These are phyloP conservation scores for Platanus orientalis DNA, from an alignment of 164 flowering plant species.

Conservation along the genomic window DNA sequence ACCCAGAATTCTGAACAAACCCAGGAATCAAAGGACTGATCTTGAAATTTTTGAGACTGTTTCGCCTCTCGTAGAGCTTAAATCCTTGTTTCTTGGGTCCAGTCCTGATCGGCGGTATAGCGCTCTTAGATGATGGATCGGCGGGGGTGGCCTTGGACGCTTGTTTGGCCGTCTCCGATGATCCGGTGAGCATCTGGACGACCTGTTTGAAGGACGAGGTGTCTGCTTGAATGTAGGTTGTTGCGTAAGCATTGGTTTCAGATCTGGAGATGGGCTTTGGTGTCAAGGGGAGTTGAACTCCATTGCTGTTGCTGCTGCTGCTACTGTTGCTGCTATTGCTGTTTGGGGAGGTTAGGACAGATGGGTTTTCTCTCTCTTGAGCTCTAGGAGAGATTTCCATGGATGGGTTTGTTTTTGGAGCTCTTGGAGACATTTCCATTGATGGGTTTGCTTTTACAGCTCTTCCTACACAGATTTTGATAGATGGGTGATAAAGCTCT, in stretches of 20 bases:
- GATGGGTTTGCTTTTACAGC: background rate
- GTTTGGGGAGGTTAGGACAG: constrained; percentile 40
- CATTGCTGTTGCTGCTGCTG: constrained; percentile 32
- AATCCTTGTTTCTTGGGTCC: constrained; percentile 61
- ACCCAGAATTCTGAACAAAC: constrained; percentile 21
- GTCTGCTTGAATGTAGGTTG: constrained; percentile 92
- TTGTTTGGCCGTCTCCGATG: constrained; percentile 47
- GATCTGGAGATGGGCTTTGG: constrained; percentile 68
- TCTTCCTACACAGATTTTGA: constrained; percentile 4
- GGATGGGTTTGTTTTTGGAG: constrained; percentile 20
- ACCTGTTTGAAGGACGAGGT: constrained; percentile 85
- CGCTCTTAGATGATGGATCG: constrained; percentile 27
- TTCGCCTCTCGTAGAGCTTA: constrained; percentile 84
- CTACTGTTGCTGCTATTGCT: constrained; percentile 33
- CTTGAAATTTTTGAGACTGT: constrained; percentile 64
- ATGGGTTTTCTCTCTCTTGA: constrained; percentile 46
- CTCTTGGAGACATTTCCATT: constrained; percentile 41
- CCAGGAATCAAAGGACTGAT: constrained; percentile 56
- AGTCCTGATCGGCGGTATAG: constrained; percentile 59
- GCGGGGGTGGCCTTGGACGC: constrained; percentile 18
- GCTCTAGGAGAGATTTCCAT: constrained; percentile 40
- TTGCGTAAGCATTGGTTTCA: constrained; percentile 70
- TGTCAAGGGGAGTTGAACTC: constrained; percentile 39
- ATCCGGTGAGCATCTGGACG: constrained; percentile 91
- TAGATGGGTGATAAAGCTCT: constrained; percentile 2